Evolutionary conservation across 129 eudicot species (phyloP).

Genomic region (Arctium minus): DNA sequence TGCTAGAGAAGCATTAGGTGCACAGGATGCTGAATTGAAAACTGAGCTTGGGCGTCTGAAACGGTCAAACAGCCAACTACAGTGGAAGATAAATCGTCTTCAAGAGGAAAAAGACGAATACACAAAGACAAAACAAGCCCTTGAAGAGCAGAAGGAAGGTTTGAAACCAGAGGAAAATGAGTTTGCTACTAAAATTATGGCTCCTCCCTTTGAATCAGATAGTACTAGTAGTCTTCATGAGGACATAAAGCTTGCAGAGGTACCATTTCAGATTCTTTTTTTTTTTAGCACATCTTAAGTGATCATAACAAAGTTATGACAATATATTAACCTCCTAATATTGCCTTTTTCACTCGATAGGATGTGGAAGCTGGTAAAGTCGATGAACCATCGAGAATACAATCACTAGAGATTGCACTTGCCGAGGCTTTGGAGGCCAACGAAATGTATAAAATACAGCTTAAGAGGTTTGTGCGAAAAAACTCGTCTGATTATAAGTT

Average conservation of each 20-base stretch:
- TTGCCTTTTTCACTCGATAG: slow-evolving; percentile 21
- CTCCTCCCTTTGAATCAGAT: slow-evolving; percentile 4
- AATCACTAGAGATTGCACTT: slow-evolving; percentile 50
- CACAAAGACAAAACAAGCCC: slow-evolving; percentile 28
- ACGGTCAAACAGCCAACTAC: slow-evolving; percentile 51
- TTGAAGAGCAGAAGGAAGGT: slow-evolving; percentile 38
- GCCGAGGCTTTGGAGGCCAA: slow-evolving; percentile 69
- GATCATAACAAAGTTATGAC: not conserved
- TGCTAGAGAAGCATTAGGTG: slow-evolving; percentile 64
- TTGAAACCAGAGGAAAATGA: slow-evolving; percentile 21
- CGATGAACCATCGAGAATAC: slow-evolving; percentile 36
- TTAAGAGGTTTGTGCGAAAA: slow-evolving; percentile 45
- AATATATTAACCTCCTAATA: not conserved
- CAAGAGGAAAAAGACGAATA: slow-evolving; percentile 49
- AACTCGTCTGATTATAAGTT: not conserved
- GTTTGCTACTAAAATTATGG: slow-evolving; percentile 4
- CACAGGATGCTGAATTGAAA: slow-evolving; percentile 58
- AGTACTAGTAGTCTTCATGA: slow-evolving; percentile 12
- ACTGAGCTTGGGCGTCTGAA: slow-evolving; percentile 52
- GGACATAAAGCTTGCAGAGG: slow-evolving; percentile 34
- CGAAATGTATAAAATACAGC: slow-evolving; percentile 63
- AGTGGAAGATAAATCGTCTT: slow-evolving; percentile 50
- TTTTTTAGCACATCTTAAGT: not conserved
- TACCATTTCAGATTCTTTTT: slow-evolving; percentile 17
- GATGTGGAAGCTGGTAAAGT: slow-evolving; percentile 21